phyloP scores from a whole-genome alignment of 2,329 filamentous ascomycete species.

The Xenoacremonium recifei region DNA sequence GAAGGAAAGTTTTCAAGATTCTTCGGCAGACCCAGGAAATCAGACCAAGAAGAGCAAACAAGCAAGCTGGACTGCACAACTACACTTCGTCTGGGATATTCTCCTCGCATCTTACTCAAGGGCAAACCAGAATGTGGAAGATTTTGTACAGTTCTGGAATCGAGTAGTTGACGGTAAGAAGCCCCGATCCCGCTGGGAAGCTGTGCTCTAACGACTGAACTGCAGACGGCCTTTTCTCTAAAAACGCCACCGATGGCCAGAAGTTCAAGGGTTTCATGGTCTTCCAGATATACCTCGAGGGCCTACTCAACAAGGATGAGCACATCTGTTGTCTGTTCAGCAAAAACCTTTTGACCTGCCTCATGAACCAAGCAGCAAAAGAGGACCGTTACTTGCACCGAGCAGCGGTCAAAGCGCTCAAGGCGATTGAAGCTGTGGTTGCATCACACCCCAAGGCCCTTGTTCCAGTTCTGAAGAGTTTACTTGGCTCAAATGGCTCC shows the following conservation, averaged over 20 bases:
- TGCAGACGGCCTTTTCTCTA: conserved; percentile 82
- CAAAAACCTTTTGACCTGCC: conserved; percentile 75
- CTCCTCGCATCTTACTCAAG: conserved; percentile 59
- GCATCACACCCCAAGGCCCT: conserved; percentile 60
- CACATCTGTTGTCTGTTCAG: conserved; percentile 68
- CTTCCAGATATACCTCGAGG: conserved; percentile 71
- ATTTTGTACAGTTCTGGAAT: conserved; percentile 79
- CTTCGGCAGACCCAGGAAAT: conserved; percentile 44
- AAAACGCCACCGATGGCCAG: conserved; percentile 78
- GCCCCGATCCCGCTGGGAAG: neutral
- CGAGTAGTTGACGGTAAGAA: conserved; percentile 78
- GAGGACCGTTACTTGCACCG: conserved; percentile 77
- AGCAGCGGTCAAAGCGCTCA: conserved; percentile 74
- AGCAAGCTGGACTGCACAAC: conserved; percentile 73
- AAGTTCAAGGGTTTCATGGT: conserved; percentile 92
- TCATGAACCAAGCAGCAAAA: conserved; percentile 80
- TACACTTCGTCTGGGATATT: conserved; percentile 86
- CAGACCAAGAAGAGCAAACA: conserved; percentile 53
- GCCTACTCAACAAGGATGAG: conserved; percentile 42
- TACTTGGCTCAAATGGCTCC: conserved; percentile 69
- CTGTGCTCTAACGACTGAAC: conserved; percentile 19
- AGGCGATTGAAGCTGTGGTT: conserved; percentile 64
- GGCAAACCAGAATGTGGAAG: conserved; percentile 35
- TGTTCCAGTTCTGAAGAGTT: conserved; percentile 57
- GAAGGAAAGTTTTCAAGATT: conserved; percentile 67